Conservation (phyloP, 192 early-diverging fungal genomes). For the Haplosporangium gracile region DNA sequence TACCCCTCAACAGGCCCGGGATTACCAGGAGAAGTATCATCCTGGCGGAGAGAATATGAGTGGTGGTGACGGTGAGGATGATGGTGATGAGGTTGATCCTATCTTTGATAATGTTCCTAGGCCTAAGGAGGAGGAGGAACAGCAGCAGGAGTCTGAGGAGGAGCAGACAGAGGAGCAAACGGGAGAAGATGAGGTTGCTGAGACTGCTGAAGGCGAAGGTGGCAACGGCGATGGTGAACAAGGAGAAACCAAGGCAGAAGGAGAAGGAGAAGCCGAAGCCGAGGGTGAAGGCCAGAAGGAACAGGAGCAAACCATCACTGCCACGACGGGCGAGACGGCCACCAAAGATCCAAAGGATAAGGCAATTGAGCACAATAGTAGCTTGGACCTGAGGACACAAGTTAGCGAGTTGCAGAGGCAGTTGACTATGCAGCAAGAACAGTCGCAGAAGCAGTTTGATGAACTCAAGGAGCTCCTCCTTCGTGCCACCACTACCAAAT, state of each 20-base stretch:
- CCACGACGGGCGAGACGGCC: neutral
- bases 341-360: neutral
- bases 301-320: neutral
- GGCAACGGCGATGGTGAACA: neutral
- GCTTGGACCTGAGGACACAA: conserved; percentile 9
- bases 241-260: neutral
- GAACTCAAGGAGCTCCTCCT: conserved; percentile 23
- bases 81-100: neutral
- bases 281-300: neutral
- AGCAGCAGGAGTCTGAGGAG: neutral
- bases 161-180: neutral
- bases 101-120: neutral
- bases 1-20: conserved; percentile 10
- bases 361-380: neutral
- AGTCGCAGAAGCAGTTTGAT: conserved; percentile 19
- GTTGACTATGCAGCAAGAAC: conserved; percentile 4
- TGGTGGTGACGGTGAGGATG: neutral
- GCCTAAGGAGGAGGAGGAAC: neutral
- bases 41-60: neutral
- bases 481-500: neutral
- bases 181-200: neutral
- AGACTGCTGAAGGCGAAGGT: neutral
- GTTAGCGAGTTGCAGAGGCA: conserved; percentile 11
- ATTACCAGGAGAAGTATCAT: conserved; percentile 19
- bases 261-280: neutral